Evolutionary conservation across 1,284 basidiomycete species (phyloP).

Genomic region (Xerocomus minutiporus): DNA sequence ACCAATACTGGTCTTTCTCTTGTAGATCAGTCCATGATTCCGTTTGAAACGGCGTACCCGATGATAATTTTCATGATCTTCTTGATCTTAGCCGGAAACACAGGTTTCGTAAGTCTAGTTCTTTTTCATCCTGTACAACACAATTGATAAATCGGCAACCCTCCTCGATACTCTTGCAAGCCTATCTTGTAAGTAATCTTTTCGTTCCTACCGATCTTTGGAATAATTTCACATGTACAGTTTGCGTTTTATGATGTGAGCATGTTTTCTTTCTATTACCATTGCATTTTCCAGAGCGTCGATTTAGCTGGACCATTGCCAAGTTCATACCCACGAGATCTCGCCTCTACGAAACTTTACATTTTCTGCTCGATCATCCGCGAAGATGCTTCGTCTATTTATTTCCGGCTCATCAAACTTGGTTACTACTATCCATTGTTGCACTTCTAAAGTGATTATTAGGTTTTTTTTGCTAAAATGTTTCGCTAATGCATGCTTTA

Average conservation of each 20-base stretch:
- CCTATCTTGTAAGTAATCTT: constrained; percentile 63
- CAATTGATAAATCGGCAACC: background rate
- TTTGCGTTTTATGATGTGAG: constrained; percentile 33
- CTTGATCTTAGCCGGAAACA: constrained; percentile 83
- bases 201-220: background rate
- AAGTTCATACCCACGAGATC: constrained; percentile 60
- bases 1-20: constrained; percentile 89
- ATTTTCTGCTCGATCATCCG: constrained; percentile 95
- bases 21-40: constrained; percentile 86
- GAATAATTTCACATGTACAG: constrained; percentile 8
- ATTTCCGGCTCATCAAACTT: constrained; percentile 94
- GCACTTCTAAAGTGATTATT: constrained; percentile 61
- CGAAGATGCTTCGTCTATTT: constrained; percentile 92
- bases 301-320: constrained; percentile 65
- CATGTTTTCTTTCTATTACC: background rate
- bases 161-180: constrained; percentile 34
- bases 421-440: constrained; percentile 77
- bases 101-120: constrained; percentile 67
- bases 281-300: constrained; percentile 1
- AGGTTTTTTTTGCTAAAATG: background rate
- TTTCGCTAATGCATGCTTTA: constrained; percentile 4
- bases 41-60: constrained; percentile 82
- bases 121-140: constrained; percentile 18
- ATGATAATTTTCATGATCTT: constrained; percentile 52
- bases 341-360: constrained; percentile 73